A percentile compares a stretch with the other conserved stretches of the same genome.
These are phyloP conservation scores for Taxillus chinensis DNA, from an alignment of 164 flowering plant species.

Conservation along the genomic window DNA sequence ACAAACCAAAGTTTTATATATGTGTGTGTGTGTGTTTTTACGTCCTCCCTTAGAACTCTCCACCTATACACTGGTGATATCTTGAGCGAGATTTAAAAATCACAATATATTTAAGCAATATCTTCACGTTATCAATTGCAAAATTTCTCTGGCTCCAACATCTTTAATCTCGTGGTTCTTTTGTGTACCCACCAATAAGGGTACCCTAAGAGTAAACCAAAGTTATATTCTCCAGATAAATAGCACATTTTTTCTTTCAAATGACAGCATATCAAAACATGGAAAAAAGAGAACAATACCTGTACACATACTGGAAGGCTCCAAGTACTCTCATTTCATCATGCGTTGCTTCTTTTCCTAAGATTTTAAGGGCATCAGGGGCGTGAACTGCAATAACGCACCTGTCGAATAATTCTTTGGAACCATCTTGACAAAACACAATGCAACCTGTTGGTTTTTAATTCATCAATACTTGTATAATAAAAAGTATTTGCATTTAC, in stretches of 20 bases:
- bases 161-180: too few species aligned
- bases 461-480: not conserved
- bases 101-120: too few species aligned
- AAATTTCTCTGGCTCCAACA: too few species aligned
- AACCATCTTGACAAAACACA: constrained; percentile 39
- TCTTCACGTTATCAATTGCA: too few species aligned
- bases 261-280: not conserved
- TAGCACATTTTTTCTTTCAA: too few species aligned
- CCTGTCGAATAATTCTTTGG: constrained; percentile 33
- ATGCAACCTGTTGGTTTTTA: constrained; percentile 44
- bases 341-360: constrained; percentile 57
- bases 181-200: too few species aligned
- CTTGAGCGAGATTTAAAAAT: too few species aligned
- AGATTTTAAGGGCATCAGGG: constrained; percentile 59
- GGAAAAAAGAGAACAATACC: constrained; percentile 26
- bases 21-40: too few species aligned
- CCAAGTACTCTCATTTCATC: constrained; percentile 77
- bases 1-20: too few species aligned
- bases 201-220: not conserved
- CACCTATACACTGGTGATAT: too few species aligned
- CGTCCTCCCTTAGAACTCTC: too few species aligned
- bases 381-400: constrained; percentile 76
- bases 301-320: constrained; percentile 81
- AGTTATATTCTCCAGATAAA: not conserved
- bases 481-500: too few species aligned